Base-by-base conservation (phyloP, 345 rosid species). In the Iberis pinnata region DNA sequence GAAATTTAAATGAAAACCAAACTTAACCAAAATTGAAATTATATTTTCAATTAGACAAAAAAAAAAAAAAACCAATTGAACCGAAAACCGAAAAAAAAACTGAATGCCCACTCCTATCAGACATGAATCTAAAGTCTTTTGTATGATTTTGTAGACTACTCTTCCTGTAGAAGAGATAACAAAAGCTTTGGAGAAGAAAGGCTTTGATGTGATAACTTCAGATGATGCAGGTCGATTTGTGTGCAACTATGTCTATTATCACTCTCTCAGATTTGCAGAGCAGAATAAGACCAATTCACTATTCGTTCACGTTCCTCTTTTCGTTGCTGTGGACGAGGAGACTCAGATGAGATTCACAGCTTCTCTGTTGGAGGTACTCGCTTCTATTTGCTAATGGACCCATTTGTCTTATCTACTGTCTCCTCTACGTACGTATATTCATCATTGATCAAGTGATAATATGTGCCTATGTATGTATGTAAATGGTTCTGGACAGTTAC, bases 191-290 rank as follows among this genome's bases (percentile, higher is more conserved):
- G 73, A 45, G 12, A 74, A 82, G 66, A 80, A 80, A 51, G 97
- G 97, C 33, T 81, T 61, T 44, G 90, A 92, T 6, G 94, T 88
- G 64, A 78, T 75, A 75, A 58, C 76, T 22, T 92, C 98, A 0
- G 78, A 80, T 61, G 98, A 92, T 68, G 98, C 98, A 0, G 98
- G 98, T 18, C 82, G 98, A 42, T 92, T 92, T 58, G 98, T 92
- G 20, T 92, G 98, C 88, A 92, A 90, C 71, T 92, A 88, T 27
- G 88, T 88, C 19, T 92, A 92, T 72, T 92, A 92, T 53, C 97
- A 92, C 33, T 92, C 98, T 43, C 90, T 92, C 50, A 70, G 83
- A 53, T 88, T 92, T 67, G 98, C 95, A 11, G 93, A 85, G 56
- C 74, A 78, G 78, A 92, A 77, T 16, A 84, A 78, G 53, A 75